These are phyloP conservation scores for Haplographium delicatum DNA, from an alignment of 495 filamentous ascomycete genomes.

Conservation along the genomic window DNA sequence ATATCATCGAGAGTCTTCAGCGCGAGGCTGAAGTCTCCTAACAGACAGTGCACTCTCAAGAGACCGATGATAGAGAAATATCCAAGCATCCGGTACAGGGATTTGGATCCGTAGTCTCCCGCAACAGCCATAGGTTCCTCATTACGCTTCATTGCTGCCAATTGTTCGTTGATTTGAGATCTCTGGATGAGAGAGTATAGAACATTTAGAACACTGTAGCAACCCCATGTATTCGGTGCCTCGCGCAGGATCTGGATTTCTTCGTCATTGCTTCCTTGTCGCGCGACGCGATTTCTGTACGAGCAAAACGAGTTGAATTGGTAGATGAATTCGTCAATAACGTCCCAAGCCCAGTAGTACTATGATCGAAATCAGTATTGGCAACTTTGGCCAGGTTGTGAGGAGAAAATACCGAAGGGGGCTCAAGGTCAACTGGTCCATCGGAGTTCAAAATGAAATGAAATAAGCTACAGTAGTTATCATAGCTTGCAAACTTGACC, in stretches of 20 bases:
- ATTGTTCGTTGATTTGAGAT: slow-evolving; percentile 95
- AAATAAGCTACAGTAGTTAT: slow-evolving; percentile 98
- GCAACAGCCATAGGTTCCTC: slow-evolving; percentile 82
- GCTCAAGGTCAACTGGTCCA: slow-evolving; percentile 91
- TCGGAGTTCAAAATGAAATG: slow-evolving; percentile 99
- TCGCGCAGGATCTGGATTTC: slow-evolving; percentile 87
- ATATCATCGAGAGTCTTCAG: slow-evolving; percentile 99
- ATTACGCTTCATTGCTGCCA: slow-evolving; percentile 86
- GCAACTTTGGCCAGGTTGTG: background rate
- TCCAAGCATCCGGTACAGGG: slow-evolving; percentile 94
- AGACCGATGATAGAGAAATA: slow-evolving; percentile 99
- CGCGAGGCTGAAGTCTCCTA: slow-evolving; percentile 96
- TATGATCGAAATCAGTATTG: slow-evolving; percentile 31
- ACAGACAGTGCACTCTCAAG: slow-evolving; percentile 89
- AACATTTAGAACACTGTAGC: slow-evolving; percentile 98
- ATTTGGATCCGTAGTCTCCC: slow-evolving; percentile 89
- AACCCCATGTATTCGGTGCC: slow-evolving; percentile 98
- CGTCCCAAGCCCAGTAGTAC: slow-evolving; percentile 99
- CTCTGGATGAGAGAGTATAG: slow-evolving; percentile 98
- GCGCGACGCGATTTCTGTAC: slow-evolving; percentile 86
- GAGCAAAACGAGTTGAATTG: slow-evolving; percentile 99
- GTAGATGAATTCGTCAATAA: slow-evolving; percentile 99
- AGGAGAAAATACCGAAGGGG: slow-evolving; percentile 69
- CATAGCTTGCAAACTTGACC: slow-evolving; percentile 96
- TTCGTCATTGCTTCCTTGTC: slow-evolving; percentile 78